Conservation (phyloP, 2,329 filamentous ascomycete genomes). For the Alternaria postmessia region DNA sequence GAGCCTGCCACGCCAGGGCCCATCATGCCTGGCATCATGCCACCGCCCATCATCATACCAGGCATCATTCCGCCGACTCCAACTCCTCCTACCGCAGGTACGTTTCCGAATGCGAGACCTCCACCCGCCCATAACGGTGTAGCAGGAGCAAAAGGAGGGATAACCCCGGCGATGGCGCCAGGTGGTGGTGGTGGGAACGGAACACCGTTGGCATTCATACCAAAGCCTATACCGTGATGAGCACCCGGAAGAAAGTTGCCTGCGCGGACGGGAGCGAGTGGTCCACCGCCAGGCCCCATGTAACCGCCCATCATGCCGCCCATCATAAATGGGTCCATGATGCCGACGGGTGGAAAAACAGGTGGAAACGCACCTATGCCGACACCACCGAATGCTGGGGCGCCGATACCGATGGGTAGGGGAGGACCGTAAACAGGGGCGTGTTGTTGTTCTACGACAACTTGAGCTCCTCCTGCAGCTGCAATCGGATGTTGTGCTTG, state of each 20-base stretch:
- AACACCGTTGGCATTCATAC: slow-evolving; percentile 29
- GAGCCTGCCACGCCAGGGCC: slow-evolving; percentile 20
- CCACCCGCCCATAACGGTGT: slow-evolving; percentile 35
- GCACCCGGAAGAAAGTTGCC: slow-evolving; percentile 36
- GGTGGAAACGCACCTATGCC: slow-evolving; percentile 39
- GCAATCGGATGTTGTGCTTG: slow-evolving; percentile 15
- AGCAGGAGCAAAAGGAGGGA: slow-evolving; percentile 35
- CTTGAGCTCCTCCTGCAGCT: slow-evolving; percentile 8
- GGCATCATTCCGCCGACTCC: slow-evolving; percentile 9
- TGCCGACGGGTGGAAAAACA: slow-evolving; percentile 21
- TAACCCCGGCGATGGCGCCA: slow-evolving; percentile 26
- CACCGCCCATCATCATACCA: slow-evolving; percentile 16
- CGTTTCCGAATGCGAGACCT: slow-evolving; percentile 34
- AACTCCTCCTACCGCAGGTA: slow-evolving; percentile 23
- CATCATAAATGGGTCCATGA: slow-evolving; percentile 34
- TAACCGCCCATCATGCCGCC: slow-evolving; percentile 7
- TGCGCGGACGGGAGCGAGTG: slow-evolving; percentile 35
- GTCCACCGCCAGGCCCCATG: slow-evolving; percentile 29
- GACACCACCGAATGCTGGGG: slow-evolving; percentile 26
- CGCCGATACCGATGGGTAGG: slow-evolving; percentile 30
- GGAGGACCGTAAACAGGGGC: slow-evolving; percentile 35
- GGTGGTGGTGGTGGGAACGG: slow-evolving; percentile 39
- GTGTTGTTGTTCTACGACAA: slow-evolving; percentile 34
- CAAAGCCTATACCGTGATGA: slow-evolving; percentile 39
- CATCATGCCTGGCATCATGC: slow-evolving; percentile 20